Conservation (phyloP, 2,329 filamentous ascomycete species). For the Phyllosticta citribraziliensis region DNA sequence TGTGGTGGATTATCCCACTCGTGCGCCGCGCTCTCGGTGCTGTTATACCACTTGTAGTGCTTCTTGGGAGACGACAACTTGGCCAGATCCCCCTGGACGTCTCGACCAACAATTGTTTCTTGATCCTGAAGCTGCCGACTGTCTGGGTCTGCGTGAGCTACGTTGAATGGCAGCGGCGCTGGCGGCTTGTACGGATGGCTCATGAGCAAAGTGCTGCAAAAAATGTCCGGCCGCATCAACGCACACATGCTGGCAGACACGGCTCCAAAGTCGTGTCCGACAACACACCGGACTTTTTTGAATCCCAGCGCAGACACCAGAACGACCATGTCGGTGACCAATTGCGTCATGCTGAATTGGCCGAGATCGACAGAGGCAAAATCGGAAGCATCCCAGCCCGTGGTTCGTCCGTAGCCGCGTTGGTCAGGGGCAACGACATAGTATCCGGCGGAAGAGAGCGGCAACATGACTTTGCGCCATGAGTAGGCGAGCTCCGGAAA, state of each 20-base stretch:
- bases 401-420: constrained; percentile 58
- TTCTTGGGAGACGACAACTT: constrained; percentile 49
- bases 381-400: constrained; percentile 44
- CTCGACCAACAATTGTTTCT: constrained; percentile 17
- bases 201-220: constrained; percentile 52
- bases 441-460: constrained; percentile 51
- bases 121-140: constrained; percentile 7
- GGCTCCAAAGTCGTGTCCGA: constrained; percentile 60
- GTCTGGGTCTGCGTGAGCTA: constrained; percentile 17
- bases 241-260: constrained; percentile 51
- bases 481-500: constrained; percentile 62
- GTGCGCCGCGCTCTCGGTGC: constrained; percentile 35
- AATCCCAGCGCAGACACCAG: constrained; percentile 54
- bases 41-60: constrained; percentile 62
- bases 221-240: constrained; percentile 55
- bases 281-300: constrained; percentile 45
- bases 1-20: constrained; percentile 41
- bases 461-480: constrained; percentile 54
- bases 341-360: constrained; percentile 47
- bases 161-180: constrained; percentile 40
- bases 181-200: constrained; percentile 54
- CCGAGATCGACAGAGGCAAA: constrained; percentile 46
- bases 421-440: constrained; percentile 59
- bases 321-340: constrained; percentile 53
- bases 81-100: constrained; percentile 49